Evolutionary conservation across 805 yeast genomes (phyloP).

Genomic region (Metschnikowia anglica): DNA sequence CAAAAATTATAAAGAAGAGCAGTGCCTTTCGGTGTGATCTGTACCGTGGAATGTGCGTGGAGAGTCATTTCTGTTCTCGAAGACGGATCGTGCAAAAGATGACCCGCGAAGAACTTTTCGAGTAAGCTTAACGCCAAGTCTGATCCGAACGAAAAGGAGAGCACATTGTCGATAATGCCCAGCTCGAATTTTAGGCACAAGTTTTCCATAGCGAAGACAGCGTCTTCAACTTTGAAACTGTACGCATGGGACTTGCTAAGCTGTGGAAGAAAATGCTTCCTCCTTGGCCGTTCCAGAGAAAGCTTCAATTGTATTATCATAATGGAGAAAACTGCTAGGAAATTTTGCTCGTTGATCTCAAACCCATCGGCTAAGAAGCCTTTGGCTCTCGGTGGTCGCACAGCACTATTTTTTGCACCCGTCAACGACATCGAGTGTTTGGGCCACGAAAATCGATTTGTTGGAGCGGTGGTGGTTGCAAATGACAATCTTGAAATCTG

Average conservation of each 20-base stretch:
- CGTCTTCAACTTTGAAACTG: constrained; percentile 53
- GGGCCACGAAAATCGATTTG: no score
- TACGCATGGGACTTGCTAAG: constrained; percentile 44
- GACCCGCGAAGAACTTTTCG: constrained; percentile 55
- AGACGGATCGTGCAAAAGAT: constrained; percentile 69
- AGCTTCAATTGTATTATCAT: constrained; percentile 41
- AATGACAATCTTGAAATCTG: no score
- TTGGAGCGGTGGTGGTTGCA: no score
- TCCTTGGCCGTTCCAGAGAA: constrained; percentile 15
- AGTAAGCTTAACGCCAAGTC: constrained; percentile 48
- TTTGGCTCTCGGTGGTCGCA: constrained; percentile 2
- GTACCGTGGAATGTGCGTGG: constrained; percentile 46
- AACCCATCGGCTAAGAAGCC: constrained; percentile 6
- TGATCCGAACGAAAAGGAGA: constrained; percentile 53
- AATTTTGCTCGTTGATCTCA: constrained; percentile 49
- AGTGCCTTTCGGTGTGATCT: constrained; percentile 92
- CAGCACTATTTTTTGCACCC: constrained; percentile 8
- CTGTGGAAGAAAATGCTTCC: constrained; percentile 23
- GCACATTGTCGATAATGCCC: constrained; percentile 48
- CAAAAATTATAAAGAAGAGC: constrained; percentile 64
- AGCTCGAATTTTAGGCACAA: constrained; percentile 50
- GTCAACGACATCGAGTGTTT: background rate
- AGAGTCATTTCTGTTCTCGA: constrained; percentile 62
- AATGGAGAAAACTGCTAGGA: constrained; percentile 59
- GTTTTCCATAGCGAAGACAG: constrained; percentile 50